phyloP scores from a whole-genome alignment of 129 eudicot species.

The Calendula officinalis region DNA sequence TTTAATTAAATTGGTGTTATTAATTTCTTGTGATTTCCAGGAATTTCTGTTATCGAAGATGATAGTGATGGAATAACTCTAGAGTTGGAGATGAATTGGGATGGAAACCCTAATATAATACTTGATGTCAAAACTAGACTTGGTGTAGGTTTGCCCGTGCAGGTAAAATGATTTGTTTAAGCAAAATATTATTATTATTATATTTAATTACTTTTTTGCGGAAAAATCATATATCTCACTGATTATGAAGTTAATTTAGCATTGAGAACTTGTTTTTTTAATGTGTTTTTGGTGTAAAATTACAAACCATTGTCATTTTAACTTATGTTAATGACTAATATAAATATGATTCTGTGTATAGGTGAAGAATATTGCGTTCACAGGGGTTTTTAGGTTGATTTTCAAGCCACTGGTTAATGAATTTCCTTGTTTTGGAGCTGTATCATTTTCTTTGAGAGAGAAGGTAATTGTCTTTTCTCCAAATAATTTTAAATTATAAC shows the following conservation, averaged over 20 bases:
- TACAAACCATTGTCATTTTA: not conserved
- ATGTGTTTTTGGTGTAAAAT: not conserved
- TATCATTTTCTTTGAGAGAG: conserved; percentile 69
- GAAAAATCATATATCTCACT: not conserved
- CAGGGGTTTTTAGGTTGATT: conserved; percentile 93
- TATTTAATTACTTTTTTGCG: too few species aligned
- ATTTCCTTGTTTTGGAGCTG: conserved; percentile 95
- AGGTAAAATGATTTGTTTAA: conserved; percentile 46
- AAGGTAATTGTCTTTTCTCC: conserved; percentile 46
- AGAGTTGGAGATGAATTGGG: conserved; percentile 98
- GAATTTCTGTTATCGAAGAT: conserved; percentile 78
- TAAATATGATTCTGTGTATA: conserved; percentile 27
- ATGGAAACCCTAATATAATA: conserved; percentile 89
- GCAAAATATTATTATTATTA: not conserved
- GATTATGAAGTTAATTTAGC: conserved; percentile 8
- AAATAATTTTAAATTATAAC: not conserved
- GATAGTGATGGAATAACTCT: conserved; percentile 77
- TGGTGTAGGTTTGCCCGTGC: conserved; percentile 91
- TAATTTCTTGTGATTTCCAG: conserved; percentile 30
- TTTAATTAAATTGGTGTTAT: not conserved
- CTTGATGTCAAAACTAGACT: conserved; percentile 91
- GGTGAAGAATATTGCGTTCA: conserved; percentile 86
- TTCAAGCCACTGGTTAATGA: conserved; percentile 88
- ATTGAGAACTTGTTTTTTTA: conserved; percentile 8
- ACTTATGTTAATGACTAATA: not conserved